Conservation (phyloP, 805 yeast species). For the Candida endomychidarum region DNA sequence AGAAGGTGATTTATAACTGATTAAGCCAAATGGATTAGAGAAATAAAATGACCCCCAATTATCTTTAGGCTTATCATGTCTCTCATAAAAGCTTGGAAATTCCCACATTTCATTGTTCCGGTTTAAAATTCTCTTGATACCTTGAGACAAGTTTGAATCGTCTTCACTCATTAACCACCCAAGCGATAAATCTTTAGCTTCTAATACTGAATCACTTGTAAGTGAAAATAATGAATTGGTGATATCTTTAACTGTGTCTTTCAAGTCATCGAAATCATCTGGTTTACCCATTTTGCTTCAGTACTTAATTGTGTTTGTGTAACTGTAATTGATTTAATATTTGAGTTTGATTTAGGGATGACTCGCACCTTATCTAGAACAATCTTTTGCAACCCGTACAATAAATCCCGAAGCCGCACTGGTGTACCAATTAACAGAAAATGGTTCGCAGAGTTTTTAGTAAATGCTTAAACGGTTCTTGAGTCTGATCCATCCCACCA, state of each 20-base stretch:
- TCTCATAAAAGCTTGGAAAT: constrained; percentile 18
- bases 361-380: constrained; percentile 9
- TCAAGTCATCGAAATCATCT: constrained; percentile 23
- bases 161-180: constrained; percentile 19
- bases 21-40: constrained; percentile 42
- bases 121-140: constrained; percentile 1
- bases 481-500: constrained; percentile 34
- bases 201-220: constrained; percentile 23
- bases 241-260: constrained; percentile 24
- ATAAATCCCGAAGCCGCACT: background rate
- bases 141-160: constrained; percentile 4
- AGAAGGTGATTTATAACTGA: constrained; percentile 60
- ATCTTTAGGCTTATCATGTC: background rate
- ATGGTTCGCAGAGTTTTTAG: no score
- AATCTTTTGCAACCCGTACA: constrained; percentile 3
- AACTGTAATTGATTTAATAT: no score
- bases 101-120: constrained; percentile 12
- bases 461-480: constrained; percentile 7
- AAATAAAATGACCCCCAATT: constrained; percentile 2
- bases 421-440: no score
- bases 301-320: background rate
- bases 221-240: constrained; percentile 26
- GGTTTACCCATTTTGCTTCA: background rate
- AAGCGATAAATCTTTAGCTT: constrained; percentile 21
- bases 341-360: constrained; percentile 1